Conservation (phyloP, 352 stramenopile genomes). For the Globisporangium sylvaticum region DNA sequence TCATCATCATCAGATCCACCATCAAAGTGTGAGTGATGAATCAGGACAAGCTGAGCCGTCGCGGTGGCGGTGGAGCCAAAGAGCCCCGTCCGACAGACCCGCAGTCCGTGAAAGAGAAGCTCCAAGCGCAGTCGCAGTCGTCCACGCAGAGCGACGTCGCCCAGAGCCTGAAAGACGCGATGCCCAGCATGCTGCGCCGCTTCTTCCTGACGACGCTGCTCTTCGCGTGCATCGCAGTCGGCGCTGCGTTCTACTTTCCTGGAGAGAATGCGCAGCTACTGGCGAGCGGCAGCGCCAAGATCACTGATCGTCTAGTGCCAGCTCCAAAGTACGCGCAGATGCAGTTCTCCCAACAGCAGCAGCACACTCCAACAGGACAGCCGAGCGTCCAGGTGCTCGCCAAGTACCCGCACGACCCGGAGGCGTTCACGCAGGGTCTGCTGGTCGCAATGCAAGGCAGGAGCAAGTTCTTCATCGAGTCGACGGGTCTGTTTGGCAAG, state of each 20-base stretch:
- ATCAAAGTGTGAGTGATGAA: slow-evolving; percentile 7
- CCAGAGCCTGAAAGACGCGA: slow-evolving; percentile 16
- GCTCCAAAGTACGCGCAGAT: slow-evolving; percentile 17
- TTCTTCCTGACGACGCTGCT: slow-evolving; percentile 24
- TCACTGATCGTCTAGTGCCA: slow-evolving; percentile 3
- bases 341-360: too few species aligned
- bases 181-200: slow-evolving; percentile 34
- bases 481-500: slow-evolving; percentile 84
- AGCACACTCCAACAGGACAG: background rate
- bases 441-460: slow-evolving; percentile 45
- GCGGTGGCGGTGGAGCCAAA: slow-evolving; percentile 1
- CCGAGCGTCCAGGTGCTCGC: slow-evolving; percentile 56
- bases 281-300: background rate
- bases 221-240: slow-evolving; percentile 23
- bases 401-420: slow-evolving; percentile 73
- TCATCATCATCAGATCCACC: background rate
- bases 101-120: background rate
- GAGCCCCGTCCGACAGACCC: background rate
- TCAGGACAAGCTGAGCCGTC: slow-evolving; percentile 11
- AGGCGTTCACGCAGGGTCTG: slow-evolving; percentile 87
- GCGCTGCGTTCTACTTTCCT: slow-evolving; percentile 12
- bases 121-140: background rate
- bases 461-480: slow-evolving; percentile 90
- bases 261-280: background rate
- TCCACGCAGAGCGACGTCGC: slow-evolving; percentile 8